phyloP scores from a whole-genome alignment of 2,329 filamentous ascomycete genomes.

The Diaporthe australafricana region DNA sequence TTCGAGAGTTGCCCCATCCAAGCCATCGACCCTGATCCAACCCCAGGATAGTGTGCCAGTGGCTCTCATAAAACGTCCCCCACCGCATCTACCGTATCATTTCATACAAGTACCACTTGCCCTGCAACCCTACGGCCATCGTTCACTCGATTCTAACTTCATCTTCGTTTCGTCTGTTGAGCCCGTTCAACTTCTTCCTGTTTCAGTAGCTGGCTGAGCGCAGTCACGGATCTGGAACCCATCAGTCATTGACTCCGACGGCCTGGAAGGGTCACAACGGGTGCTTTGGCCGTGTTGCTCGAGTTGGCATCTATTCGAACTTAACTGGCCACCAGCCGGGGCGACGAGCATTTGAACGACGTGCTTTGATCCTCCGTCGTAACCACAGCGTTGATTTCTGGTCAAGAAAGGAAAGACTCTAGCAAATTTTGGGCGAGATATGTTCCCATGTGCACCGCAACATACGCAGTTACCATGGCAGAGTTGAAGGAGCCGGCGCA shows the following conservation, averaged over 20 bases:
- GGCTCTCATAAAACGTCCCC: constrained; percentile 60
- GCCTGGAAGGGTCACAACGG: constrained; percentile 28
- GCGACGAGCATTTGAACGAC: constrained; percentile 32
- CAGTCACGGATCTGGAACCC: constrained; percentile 31
- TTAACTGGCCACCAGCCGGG: constrained; percentile 15
- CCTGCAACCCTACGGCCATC: constrained; percentile 53
- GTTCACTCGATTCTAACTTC: constrained; percentile 46
- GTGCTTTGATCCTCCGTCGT: constrained; percentile 24
- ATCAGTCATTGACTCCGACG: constrained; percentile 25
- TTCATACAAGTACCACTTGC: constrained; percentile 61
- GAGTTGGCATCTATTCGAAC: constrained; percentile 22
- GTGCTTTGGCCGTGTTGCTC: constrained; percentile 31
- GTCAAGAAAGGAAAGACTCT: constrained; percentile 16
- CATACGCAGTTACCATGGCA: constrained; percentile 72
- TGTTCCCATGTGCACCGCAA: constrained; percentile 72
- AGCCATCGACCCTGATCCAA: constrained; percentile 50
- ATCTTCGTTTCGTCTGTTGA: constrained; percentile 43
- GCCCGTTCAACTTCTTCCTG: constrained; percentile 38
- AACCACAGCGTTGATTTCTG: constrained; percentile 17
- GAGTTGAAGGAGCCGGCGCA: constrained; percentile 72
- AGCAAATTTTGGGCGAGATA: constrained; percentile 49
- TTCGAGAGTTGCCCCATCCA: constrained; percentile 35
- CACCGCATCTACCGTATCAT: constrained; percentile 62
- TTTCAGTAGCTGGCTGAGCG: constrained; percentile 34
- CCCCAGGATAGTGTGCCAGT: constrained; percentile 61